Evolutionary conservation across 2,329 filamentous ascomycete species (phyloP).

Genomic region (Claviceps arundinis): DNA sequence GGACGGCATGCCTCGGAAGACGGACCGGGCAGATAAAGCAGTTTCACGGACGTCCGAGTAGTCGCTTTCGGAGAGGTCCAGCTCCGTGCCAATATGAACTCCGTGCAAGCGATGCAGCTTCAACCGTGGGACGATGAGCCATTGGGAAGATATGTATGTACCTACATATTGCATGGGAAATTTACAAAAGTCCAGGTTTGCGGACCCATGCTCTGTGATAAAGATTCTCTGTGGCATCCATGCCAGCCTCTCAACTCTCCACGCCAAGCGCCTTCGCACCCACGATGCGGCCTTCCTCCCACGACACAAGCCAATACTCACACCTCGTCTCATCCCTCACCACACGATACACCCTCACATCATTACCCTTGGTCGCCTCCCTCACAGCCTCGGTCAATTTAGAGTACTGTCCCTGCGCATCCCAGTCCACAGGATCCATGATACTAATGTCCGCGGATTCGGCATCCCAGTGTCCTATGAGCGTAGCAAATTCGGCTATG

Average conservation of each 20-base stretch:
- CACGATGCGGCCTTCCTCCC: conserved; percentile 48
- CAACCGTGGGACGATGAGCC: too few species aligned
- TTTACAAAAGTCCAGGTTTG: background rate
- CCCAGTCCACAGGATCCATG: conserved; percentile 58
- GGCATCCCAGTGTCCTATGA: conserved; percentile 47
- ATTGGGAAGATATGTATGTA: background rate
- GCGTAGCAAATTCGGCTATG: conserved; percentile 55
- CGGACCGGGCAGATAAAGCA: too few species aligned
- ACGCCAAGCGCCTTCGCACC: conserved; percentile 68
- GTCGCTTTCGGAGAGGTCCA: too few species aligned
- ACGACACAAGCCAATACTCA: conserved; percentile 73
- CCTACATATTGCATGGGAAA: background rate
- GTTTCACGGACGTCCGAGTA: too few species aligned
- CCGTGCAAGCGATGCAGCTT: too few species aligned
- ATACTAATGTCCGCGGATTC: conserved; percentile 48
- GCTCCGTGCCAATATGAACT: too few species aligned
- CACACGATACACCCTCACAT: conserved; percentile 65
- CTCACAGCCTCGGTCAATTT: conserved; percentile 56
- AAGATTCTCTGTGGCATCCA: too few species aligned
- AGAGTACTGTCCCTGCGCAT: conserved; percentile 56
- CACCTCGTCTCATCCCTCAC: conserved; percentile 46
- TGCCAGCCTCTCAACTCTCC: conserved; percentile 32
- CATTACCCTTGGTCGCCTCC: conserved; percentile 46
- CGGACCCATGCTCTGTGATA: too few species aligned
- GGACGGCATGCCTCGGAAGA: background rate